These are phyloP conservation scores for Didymella pomorum DNA, from an alignment of 2,329 filamentous ascomycete species.

Conservation along the genomic window DNA sequence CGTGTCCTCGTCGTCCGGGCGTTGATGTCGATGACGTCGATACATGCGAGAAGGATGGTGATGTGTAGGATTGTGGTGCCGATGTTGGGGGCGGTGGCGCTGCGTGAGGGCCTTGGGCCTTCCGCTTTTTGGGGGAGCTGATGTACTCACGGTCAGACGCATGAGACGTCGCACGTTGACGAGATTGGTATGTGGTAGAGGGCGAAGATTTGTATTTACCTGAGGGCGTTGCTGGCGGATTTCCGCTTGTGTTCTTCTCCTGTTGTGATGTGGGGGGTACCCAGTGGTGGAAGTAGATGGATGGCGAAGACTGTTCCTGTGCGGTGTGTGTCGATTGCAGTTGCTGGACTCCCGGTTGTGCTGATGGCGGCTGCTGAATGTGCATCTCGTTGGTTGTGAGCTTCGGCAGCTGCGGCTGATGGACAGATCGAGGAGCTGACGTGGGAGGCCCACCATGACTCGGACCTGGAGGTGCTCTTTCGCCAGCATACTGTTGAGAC, in stretches of 20 bases:
- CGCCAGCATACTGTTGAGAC: constrained; percentile 47
- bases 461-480: constrained; percentile 41
- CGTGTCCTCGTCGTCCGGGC: constrained; percentile 67
- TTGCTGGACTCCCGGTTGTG: constrained; percentile 52
- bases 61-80: constrained; percentile 57
- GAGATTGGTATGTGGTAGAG: constrained; percentile 43
- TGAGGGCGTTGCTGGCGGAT: constrained; percentile 76
- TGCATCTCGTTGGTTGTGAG: constrained; percentile 63
- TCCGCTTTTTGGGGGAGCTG: constrained; percentile 86
- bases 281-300: constrained; percentile 93
- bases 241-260: constrained; percentile 61
- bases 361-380: constrained; percentile 56
- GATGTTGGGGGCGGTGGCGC: constrained; percentile 61
- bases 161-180: constrained; percentile 60
- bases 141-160: constrained; percentile 67
- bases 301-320: constrained; percentile 71
- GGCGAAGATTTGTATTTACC: constrained; percentile 62
- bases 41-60: constrained; percentile 63
- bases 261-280: constrained; percentile 77
- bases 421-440: constrained; percentile 55
- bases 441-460: constrained; percentile 46
- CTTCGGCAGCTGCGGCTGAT: constrained; percentile 58
- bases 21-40: constrained; percentile 62
- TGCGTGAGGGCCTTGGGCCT: constrained; percentile 67
- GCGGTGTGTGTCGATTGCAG: constrained; percentile 57